phyloP scores from a whole-genome alignment of 2,329 filamentous ascomycete genomes.

The Colletotrichum lini region DNA sequence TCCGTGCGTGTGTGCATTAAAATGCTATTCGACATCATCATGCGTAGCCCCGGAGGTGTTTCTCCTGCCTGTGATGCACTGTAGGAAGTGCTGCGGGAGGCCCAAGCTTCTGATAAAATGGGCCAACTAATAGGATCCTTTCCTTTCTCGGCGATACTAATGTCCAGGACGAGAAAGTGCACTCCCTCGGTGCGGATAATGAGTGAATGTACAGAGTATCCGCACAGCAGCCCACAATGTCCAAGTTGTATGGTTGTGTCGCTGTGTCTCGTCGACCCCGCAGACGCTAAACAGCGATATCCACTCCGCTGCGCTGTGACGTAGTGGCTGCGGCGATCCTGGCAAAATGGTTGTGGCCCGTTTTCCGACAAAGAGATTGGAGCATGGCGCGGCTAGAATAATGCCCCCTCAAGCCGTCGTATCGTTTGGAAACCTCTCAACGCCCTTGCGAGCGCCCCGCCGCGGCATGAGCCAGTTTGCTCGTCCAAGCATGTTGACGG shows the following conservation, averaged over 20 bases:
- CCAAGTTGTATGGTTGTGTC: background rate
- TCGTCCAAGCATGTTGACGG: background rate
- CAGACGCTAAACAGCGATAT: constrained; percentile 1
- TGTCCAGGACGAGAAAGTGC: background rate
- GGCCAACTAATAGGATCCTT: background rate
- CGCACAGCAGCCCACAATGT: background rate
- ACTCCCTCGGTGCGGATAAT: no score
- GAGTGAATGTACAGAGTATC: no score
- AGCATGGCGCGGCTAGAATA: constrained; percentile 20
- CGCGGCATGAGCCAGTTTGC: background rate
- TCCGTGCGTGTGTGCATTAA: constrained; percentile 11
- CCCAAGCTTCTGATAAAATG: background rate
- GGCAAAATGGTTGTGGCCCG: background rate
- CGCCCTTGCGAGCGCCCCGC: background rate
- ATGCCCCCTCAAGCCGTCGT: background rate
- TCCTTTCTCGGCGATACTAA: background rate
- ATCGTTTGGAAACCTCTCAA: background rate
- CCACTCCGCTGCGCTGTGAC: constrained; percentile 17
- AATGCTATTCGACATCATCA: background rate
- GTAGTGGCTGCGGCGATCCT: constrained; percentile 18
- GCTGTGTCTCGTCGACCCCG: constrained; percentile 6
- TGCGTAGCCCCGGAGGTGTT: constrained; percentile 22
- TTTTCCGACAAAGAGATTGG: background rate
- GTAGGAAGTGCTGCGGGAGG: no score
- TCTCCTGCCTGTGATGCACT: constrained; percentile 13